Evolutionary conservation across 331 rosid species (phyloP), one percentile per base, ranked within the genome.

Genomic region (Pyrus hybrid): DNA sequence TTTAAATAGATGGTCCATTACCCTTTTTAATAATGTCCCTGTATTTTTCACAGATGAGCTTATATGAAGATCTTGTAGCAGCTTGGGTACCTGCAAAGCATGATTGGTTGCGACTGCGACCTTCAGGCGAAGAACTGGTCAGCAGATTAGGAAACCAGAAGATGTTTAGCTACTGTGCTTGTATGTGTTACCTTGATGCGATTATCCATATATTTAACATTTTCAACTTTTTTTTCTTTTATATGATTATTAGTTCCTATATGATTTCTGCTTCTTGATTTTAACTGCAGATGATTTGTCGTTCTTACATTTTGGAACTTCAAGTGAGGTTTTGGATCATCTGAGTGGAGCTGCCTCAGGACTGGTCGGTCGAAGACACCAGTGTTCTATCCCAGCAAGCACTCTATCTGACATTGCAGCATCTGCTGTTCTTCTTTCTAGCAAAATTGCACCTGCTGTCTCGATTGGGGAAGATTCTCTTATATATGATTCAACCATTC

Each of bases 71-170:
- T 83, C 81, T 94, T 80, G 95, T 88, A 53, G 92, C 98, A 57
- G 97, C 98, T 74, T 94, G 98, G 96, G 98, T 94, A 67, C 96
- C 97, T 79, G 91, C 95, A 76, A 94, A 87, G 79, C 98, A 94
- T 79, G 92, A 87, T 63, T 91, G 98, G 98, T 78, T 94, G 86
- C 88, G 74, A 70, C 81, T 56, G 76, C 98, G 92, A 68, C 97
- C 97, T 51, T 65, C 80, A 73, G 98, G 98, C 61, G 81, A 90
- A 85, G 96, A 90, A 79, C 82, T 90, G 25, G 79, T 94, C 78
- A 80, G 77, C 75, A 87, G 79, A 72, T 85, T 94, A 72, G 98
- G 98, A 74, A 87, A 82, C 56, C 90, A 85, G 75, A 90, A 78
- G 86, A 88, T 94, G 98, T 91, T 88, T 82, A 91, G 92, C 91